Evolutionary conservation across 129 eudicot species (phyloP).

Genomic region (Escallonia herrerae): DNA sequence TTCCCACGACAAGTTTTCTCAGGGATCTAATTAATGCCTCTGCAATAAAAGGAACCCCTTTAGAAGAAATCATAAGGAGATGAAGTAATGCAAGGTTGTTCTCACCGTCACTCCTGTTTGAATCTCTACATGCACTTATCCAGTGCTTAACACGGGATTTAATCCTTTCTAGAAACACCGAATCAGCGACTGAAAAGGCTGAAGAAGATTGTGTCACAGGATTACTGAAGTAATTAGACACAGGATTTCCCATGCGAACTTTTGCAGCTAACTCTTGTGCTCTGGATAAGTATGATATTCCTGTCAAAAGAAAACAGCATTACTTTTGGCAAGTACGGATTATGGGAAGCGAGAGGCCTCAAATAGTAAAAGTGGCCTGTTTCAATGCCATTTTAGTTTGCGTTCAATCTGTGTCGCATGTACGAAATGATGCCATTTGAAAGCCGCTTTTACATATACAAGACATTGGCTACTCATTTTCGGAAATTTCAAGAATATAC

Average conservation of each 20-base stretch:
- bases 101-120: slow-evolving; percentile 57
- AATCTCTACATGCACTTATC: slow-evolving; percentile 50
- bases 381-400: no score
- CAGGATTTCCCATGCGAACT: slow-evolving; percentile 28
- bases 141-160: slow-evolving; percentile 64
- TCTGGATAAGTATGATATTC: slow-evolving; percentile 92
- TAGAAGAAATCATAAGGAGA: background rate
- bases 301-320: slow-evolving; percentile 26
- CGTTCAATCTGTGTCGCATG: no score
- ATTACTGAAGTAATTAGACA: slow-evolving; percentile 13
- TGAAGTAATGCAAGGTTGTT: background rate
- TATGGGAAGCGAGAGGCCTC: slow-evolving; percentile 5
- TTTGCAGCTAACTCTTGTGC: slow-evolving; percentile 70
- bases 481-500: no score
- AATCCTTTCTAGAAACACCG: slow-evolving; percentile 57
- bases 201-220: slow-evolving; percentile 32
- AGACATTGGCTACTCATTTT: no score
- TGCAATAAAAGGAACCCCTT: slow-evolving; percentile 25
- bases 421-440: no score
- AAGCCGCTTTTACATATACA: no score
- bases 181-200: slow-evolving; percentile 73
- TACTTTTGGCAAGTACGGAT: background rate
- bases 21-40: slow-evolving; percentile 70
- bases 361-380: slow-evolving; percentile 1
- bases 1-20: slow-evolving; percentile 58